Percentiles rank a stretch among this genome's conserved stretches.
Evolutionary conservation across 208 protist genomes (phyloP).

Genomic region (Leishmania tropica): DNA sequence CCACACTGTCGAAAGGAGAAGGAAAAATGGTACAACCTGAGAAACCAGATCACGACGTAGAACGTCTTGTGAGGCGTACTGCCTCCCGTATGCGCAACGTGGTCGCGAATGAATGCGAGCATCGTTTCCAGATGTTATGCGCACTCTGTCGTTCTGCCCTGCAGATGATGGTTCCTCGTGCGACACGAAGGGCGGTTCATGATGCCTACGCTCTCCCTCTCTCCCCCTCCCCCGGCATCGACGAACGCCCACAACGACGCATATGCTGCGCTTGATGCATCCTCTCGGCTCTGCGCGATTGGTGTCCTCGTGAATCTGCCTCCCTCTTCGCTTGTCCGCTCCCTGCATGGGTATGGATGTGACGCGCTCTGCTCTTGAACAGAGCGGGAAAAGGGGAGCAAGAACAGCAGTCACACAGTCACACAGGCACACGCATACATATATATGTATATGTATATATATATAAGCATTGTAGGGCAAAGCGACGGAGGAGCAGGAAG

Average conservation of each 20-base stretch:
- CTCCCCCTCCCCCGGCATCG: background rate
- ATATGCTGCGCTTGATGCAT: background rate
- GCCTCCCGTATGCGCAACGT: background rate
- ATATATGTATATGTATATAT: background rate
- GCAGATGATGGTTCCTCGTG: background rate
- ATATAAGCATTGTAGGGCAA: background rate
- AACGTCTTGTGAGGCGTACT: background rate
- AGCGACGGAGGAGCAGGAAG: background rate
- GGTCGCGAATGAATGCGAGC: background rate
- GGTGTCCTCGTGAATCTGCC: background rate
- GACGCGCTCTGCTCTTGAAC: background rate
- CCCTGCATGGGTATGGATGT: background rate
- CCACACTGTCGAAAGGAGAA: background rate
- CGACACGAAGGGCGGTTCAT: background rate
- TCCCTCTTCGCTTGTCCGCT: background rate
- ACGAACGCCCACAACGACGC: background rate
- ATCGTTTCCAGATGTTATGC: background rate
- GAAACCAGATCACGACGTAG: background rate
- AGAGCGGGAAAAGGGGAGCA: background rate
- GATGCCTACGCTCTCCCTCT: background rate
- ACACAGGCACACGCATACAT: too few relatives aligned
- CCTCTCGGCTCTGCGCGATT: background rate
- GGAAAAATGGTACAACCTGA: background rate
- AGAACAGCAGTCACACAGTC: background rate
- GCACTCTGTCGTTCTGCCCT: background rate